Evolutionary conservation across 208 protist species (phyloP).

Genomic region (Crithidia thermophila): DNA sequence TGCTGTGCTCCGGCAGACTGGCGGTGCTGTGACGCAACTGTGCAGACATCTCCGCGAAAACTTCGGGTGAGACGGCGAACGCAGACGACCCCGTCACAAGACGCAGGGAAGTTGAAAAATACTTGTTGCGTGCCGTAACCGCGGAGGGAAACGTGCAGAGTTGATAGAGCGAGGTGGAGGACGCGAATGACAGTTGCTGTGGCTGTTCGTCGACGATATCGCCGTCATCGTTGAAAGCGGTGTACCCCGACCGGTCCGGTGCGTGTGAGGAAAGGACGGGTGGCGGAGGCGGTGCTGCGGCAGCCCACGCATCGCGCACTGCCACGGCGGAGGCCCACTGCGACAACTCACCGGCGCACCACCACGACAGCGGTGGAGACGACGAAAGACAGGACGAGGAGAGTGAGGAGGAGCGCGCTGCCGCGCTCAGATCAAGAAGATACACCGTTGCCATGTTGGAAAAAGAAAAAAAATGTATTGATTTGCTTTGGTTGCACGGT

Average conservation of each 20-base stretch:
- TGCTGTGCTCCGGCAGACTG: background rate
- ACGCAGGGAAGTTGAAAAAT: constrained; percentile 1
- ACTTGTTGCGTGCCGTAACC: constrained; percentile 10
- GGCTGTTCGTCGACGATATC: background rate
- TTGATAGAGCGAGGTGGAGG: background rate
- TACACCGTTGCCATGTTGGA: constrained; percentile 34
- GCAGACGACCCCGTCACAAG: constrained; percentile 6
- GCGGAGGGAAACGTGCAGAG: constrained; percentile 8
- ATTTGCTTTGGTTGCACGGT: too few species aligned
- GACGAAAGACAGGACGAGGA: background rate
- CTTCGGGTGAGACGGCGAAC: background rate
- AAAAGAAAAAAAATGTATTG: constrained; percentile 5
- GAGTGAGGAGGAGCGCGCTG: too few species aligned
- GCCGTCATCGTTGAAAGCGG: background rate
- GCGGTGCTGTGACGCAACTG: background rate
- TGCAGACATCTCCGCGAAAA: background rate
- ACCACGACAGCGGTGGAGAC: constrained; percentile 25
- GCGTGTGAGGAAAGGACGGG: background rate
- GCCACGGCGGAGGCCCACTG: constrained; percentile 27
- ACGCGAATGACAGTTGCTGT: background rate
- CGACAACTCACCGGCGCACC: constrained; percentile 34
- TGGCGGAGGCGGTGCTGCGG: background rate
- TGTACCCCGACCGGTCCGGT: background rate
- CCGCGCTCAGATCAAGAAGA: constrained; percentile 38
- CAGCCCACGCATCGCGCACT: constrained; percentile 13